Evolutionary conservation across 495 filamentous ascomycete genomes (phyloP).

Genomic region (Penicillium tannophilum): DNA sequence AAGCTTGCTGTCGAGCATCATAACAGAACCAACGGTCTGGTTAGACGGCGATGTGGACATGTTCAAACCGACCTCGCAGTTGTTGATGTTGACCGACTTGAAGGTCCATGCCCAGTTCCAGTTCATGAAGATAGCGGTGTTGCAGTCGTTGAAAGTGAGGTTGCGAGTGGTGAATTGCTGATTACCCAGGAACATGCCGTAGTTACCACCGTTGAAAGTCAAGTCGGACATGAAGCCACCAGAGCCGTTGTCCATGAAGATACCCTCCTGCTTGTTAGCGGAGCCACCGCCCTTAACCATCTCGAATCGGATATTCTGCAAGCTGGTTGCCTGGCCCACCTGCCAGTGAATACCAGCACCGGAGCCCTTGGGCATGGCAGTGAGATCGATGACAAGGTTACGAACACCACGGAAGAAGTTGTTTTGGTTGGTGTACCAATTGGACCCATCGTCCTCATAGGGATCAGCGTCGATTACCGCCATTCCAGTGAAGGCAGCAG

Average conservation of each 20-base stretch:
- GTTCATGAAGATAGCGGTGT: conserved; percentile 89
- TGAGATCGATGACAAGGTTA: conserved; percentile 91
- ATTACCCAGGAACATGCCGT: conserved; percentile 85
- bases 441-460: conserved; percentile 62
- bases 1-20: conserved; percentile 79
- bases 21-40: conserved; percentile 77
- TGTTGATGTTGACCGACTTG: conserved; percentile 79
- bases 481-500: conserved; percentile 74
- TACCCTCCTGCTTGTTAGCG: conserved; percentile 78
- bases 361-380: conserved; percentile 59
- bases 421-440: conserved; percentile 93
- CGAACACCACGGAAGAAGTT: conserved; percentile 98
- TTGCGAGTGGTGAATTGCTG: conserved; percentile 97
- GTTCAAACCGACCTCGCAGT: conserved; percentile 78
- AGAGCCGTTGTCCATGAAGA: conserved; percentile 96
- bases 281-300: conserved; percentile 74
- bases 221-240: conserved; percentile 89
- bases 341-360: conserved; percentile 96
- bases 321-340: conserved; percentile 88
- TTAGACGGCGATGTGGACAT: conserved; percentile 66
- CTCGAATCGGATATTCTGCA: conserved; percentile 89
- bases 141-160: conserved; percentile 83
- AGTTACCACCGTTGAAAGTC: conserved; percentile 82
- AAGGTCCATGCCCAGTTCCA: conserved; percentile 95
- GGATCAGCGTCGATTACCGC: conserved; percentile 90